These are phyloP conservation scores for Barnettozyma botsteinii DNA, from an alignment of 805 yeast genomes.

Conservation along the genomic window DNA sequence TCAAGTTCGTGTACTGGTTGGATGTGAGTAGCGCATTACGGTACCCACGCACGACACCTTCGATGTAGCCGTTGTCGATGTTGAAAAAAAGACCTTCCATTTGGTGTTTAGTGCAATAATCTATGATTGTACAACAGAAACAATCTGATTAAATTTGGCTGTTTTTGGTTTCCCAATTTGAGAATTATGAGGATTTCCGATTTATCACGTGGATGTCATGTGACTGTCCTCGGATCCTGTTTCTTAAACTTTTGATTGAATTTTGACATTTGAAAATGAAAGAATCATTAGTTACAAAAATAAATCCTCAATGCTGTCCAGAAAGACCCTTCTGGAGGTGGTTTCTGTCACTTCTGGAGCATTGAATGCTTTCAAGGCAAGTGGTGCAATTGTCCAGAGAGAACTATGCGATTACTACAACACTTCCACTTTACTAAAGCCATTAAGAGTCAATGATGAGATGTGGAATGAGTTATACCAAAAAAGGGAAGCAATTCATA, in stretches of 20 bases:
- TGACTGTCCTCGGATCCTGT: too few species aligned
- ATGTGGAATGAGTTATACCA: conserved; percentile 12
- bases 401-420: conserved; percentile 17
- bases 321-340: conserved; percentile 17
- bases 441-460: conserved; percentile 22
- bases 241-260: too few species aligned
- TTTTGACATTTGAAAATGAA: too few species aligned
- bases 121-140: too few species aligned
- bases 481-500: conserved; percentile 3
- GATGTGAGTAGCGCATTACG: conserved; percentile 72
- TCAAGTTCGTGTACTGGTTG: conserved; percentile 82
- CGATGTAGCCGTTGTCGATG: conserved; percentile 81
- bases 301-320: conserved; percentile 13
- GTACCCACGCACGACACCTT: conserved; percentile 93
- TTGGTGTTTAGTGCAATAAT: neutral
- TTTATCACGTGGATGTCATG: too few species aligned
- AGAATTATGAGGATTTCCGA: neutral
- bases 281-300: too few species aligned
- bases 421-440: conserved; percentile 20
- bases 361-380: conserved; percentile 11
- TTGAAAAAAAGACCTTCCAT: conserved; percentile 96
- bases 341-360: conserved; percentile 18
- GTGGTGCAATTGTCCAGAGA: conserved; percentile 7
- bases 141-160: neutral
- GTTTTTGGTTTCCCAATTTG: neutral